A percentile compares a stretch with the other conserved stretches of the same genome.
Conservation (phyloP, 257 asterid species). For the Craterostigma plantagineum region DNA sequence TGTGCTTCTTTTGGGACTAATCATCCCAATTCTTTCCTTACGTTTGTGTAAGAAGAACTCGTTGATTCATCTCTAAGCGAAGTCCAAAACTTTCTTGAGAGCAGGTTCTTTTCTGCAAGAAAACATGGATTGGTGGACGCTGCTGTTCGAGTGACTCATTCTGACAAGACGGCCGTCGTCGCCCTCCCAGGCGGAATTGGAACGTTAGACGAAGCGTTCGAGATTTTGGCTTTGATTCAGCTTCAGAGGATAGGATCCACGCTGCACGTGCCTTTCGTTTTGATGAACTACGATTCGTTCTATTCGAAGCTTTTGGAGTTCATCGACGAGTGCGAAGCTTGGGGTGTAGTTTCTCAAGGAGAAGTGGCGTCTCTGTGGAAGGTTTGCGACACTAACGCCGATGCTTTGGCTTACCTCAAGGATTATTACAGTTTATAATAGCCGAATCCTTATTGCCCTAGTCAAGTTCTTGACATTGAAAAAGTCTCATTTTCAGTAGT, state of each 20-base stretch:
- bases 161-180: conserved; percentile 65
- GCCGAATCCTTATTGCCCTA: too few species aligned
- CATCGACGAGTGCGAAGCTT: conserved; percentile 46
- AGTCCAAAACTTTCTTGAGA: conserved; percentile 1
- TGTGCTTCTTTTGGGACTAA: too few species aligned
- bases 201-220: conserved; percentile 77
- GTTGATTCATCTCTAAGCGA: too few species aligned
- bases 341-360: conserved; percentile 57
- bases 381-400: conserved; percentile 46
- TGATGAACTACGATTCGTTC: conserved; percentile 76
- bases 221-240: conserved; percentile 71
- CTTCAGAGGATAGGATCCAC: conserved; percentile 61
- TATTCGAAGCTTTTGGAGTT: conserved; percentile 69
- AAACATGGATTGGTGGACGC: conserved; percentile 94
- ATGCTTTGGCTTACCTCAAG: too few species aligned
- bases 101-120: conserved; percentile 87
- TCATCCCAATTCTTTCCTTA: too few species aligned
- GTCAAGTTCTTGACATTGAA: too few species aligned
- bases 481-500: too few species aligned
- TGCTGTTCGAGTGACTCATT: conserved; percentile 37
- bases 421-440: too few species aligned
- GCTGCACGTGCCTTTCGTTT: conserved; percentile 54
- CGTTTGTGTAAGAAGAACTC: too few species aligned
- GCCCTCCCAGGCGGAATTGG: conserved; percentile 92
- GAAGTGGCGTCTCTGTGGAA: conserved; percentile 65